Evolutionary conservation across 257 asterid genomes (phyloP).

Genomic region (Capsicum chinense): DNA sequence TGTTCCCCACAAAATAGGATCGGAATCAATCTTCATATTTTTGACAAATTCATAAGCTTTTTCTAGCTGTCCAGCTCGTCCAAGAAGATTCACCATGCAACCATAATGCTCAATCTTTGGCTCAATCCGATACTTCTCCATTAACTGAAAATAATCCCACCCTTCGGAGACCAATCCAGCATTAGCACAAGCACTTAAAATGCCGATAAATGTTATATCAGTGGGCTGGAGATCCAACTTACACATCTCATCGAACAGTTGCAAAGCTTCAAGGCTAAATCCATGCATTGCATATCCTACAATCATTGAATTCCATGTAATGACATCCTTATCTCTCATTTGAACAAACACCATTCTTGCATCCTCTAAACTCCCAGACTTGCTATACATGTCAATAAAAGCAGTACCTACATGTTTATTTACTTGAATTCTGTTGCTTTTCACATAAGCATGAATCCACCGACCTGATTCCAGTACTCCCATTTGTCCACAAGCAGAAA

Average conservation of each 20-base stretch:
- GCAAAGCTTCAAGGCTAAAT: conserved; percentile 36
- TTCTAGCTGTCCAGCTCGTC: conserved; percentile 38
- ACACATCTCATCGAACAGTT: conserved; percentile 33
- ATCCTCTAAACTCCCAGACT: conserved; percentile 44
- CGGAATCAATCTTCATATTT: conserved; percentile 40
- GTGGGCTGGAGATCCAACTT: conserved; percentile 34
- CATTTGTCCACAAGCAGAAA: conserved; percentile 44
- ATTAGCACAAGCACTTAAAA: conserved; percentile 42
- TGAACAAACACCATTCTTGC: conserved; percentile 43
- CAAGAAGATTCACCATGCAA: conserved; percentile 41
- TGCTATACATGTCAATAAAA: conserved; percentile 47
- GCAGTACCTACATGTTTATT: conserved; percentile 44
- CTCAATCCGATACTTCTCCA: conserved; percentile 28
- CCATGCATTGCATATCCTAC: conserved; percentile 44
- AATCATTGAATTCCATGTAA: conserved; percentile 43
- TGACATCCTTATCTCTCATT: conserved; percentile 38
- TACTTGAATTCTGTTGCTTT: conserved; percentile 33
- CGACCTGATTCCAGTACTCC: conserved; percentile 43
- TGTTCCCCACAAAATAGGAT: conserved; percentile 42
- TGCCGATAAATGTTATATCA: conserved; percentile 39
- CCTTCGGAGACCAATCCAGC: conserved; percentile 40
- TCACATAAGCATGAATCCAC: conserved; percentile 45
- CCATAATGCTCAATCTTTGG: conserved; percentile 44
- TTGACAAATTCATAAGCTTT: conserved; percentile 39
- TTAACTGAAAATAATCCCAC: conserved; percentile 35